phyloP scores from a whole-genome alignment of 2,329 filamentous ascomycete species.

The Colletotrichum truncatum region DNA sequence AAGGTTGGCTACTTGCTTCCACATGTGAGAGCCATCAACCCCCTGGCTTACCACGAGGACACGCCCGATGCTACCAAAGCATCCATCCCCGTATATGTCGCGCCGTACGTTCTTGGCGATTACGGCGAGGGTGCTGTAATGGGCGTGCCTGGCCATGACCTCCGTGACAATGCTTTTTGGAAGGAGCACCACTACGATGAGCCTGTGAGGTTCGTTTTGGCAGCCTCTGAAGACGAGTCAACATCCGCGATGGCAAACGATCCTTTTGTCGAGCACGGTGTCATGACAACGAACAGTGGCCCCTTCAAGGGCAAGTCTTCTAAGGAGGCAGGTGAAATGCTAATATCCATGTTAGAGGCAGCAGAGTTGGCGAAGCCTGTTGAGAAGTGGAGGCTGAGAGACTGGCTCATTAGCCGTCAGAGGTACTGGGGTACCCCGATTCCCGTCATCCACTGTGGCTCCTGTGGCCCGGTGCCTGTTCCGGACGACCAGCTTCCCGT shows the following conservation, averaged over 20 bases:
- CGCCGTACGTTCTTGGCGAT: conserved; percentile 85
- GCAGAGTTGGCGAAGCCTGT: conserved; percentile 68
- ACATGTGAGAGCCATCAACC: conserved; percentile 70
- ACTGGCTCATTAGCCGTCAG: conserved; percentile 94
- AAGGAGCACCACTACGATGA: conserved; percentile 70
- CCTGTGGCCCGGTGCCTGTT: conserved; percentile 83
- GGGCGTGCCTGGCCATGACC: conserved; percentile 89
- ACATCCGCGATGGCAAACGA: conserved; percentile 53
- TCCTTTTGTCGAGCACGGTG: conserved; percentile 72
- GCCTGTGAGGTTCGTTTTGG: conserved; percentile 71
- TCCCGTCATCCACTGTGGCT: conserved; percentile 82
- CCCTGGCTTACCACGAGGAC: conserved; percentile 65
- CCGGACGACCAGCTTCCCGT: conserved; percentile 82
- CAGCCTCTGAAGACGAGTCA: conserved; percentile 57
- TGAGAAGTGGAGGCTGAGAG: conserved; percentile 82
- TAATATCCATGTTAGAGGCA: conserved; percentile 65
- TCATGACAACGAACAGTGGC: conserved; percentile 73
- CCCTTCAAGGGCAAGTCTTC: conserved; percentile 72
- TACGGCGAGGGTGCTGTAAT: conserved; percentile 91
- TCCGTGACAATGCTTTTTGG: conserved; percentile 84
- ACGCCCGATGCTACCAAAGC: conserved; percentile 61
- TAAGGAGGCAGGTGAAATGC: conserved; percentile 65
- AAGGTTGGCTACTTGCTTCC: conserved; percentile 76
- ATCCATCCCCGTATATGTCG: conserved; percentile 79
- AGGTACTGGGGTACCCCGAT: conserved; percentile 93